Percentiles rank a stretch among this genome's conserved stretches.
Evolutionary conservation across 1,139 yeast species (phyloP).

Genomic region (Pichia sp.): DNA sequence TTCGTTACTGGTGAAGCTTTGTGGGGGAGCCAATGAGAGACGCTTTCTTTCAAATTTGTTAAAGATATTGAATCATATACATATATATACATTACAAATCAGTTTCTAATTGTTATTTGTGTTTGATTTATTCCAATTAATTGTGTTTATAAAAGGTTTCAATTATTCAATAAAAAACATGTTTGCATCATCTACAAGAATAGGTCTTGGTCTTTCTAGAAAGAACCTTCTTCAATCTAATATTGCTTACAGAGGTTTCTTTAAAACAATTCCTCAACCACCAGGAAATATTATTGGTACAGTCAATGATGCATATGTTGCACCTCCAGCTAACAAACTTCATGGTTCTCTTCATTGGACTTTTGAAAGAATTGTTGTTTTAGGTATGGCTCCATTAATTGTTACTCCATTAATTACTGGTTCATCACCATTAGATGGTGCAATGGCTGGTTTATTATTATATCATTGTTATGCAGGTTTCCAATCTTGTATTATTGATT

Average conservation of each 20-base stretch:
- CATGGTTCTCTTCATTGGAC: conserved; percentile 78
- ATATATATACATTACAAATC: no score
- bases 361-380: conserved; percentile 52
- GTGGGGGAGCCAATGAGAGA: no score
- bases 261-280: conserved; percentile 62
- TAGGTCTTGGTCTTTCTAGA: conserved; percentile 21
- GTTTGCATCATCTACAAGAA: conserved; percentile 15
- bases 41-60: no score
- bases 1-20: no score
- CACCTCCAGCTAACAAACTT: conserved; percentile 48
- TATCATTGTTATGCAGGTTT: conserved; percentile 68
- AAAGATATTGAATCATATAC: no score
- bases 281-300: conserved; percentile 68
- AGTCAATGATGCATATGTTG: conserved; percentile 65
- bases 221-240: conserved; percentile 9
- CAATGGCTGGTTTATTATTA: conserved; percentile 50
- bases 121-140: no score
- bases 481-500: conserved; percentile 74
- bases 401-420: conserved; percentile 58
- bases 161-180: background rate
- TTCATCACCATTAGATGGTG: conserved; percentile 48
- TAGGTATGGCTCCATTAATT: conserved; percentile 62
- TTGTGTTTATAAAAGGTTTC: no score
- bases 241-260: conserved; percentile 29
- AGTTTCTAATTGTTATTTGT: no score